phyloP scores from a whole-genome alignment of 2,329 filamentous ascomycete species.

The Dendryphion nanum region DNA sequence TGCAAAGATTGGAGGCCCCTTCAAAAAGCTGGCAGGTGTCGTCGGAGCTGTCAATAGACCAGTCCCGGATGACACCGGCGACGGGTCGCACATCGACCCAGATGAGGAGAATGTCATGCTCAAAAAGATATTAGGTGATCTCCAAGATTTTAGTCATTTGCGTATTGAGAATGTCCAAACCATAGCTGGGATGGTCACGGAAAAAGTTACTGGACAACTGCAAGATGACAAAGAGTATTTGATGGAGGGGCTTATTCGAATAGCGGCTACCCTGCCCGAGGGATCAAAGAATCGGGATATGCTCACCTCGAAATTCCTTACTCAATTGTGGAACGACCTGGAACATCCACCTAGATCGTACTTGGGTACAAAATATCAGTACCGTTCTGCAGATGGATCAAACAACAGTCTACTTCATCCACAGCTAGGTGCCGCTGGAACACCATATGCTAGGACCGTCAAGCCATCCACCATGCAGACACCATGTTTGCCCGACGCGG shows the following conservation, averaged over 20 bases:
- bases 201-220: slow-evolving; percentile 49
- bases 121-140: slow-evolving; percentile 32
- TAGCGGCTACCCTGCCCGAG: slow-evolving; percentile 45
- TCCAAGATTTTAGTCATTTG: slow-evolving; percentile 34
- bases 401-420: slow-evolving; percentile 61
- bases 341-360: slow-evolving; percentile 49
- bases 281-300: slow-evolving; percentile 37
- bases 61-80: slow-evolving; percentile 40
- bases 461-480: slow-evolving; percentile 56
- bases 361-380: slow-evolving; percentile 46
- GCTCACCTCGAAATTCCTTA: slow-evolving; percentile 46
- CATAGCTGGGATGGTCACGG: slow-evolving; percentile 34
- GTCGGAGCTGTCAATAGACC: slow-evolving; percentile 28
- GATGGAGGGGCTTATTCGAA: slow-evolving; percentile 58
- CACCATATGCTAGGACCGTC: slow-evolving; percentile 69
- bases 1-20: slow-evolving; percentile 25
- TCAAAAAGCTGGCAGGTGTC: slow-evolving; percentile 26
- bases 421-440: slow-evolving; percentile 62
- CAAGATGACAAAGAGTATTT: slow-evolving; percentile 62
- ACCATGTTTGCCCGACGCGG: slow-evolving; percentile 62
- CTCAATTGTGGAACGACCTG: slow-evolving; percentile 48
- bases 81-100: slow-evolving; percentile 41
- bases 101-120: slow-evolving; percentile 31
- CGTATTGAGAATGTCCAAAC: slow-evolving; percentile 36
- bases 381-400: slow-evolving; percentile 50